These are phyloP conservation scores for Gossypioides kirkii DNA, from an alignment of 345 rosid genomes.

Conservation along the genomic window DNA sequence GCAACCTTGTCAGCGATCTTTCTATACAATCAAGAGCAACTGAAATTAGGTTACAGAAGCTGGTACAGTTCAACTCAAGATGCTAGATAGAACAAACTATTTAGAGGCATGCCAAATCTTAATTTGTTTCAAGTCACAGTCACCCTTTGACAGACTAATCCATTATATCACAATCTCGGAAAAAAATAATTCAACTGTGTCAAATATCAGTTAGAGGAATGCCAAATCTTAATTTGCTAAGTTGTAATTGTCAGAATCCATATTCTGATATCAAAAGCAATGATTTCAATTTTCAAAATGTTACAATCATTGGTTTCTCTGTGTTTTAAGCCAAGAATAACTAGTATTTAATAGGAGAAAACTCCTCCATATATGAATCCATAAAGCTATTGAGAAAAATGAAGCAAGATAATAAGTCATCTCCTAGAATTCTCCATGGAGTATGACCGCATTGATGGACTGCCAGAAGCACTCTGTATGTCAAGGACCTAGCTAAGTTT, in stretches of 20 bases:
- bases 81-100: not conserved
- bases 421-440: no score
- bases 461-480: no score
- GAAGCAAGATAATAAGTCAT: no score
- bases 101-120: no score
- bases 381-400: not conserved
- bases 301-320: not conserved
- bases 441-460: no score
- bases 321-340: not conserved
- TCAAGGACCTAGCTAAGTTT: no score
- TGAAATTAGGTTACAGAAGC: constrained; percentile 1
- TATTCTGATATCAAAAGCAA: not conserved
- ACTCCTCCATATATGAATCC: no score
- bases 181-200: not conserved
- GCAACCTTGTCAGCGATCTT: constrained; percentile 81
- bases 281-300: not conserved
- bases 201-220: not conserved
- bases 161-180: not conserved
- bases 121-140: not conserved
- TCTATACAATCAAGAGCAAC: constrained; percentile 28
- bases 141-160: not conserved
- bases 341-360: not conserved
- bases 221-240: not conserved
- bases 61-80: not conserved
- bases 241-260: not conserved